phyloP scores from a whole-genome alignment of 805 yeast species.

The Isabelozyma pseudorhagii region DNA sequence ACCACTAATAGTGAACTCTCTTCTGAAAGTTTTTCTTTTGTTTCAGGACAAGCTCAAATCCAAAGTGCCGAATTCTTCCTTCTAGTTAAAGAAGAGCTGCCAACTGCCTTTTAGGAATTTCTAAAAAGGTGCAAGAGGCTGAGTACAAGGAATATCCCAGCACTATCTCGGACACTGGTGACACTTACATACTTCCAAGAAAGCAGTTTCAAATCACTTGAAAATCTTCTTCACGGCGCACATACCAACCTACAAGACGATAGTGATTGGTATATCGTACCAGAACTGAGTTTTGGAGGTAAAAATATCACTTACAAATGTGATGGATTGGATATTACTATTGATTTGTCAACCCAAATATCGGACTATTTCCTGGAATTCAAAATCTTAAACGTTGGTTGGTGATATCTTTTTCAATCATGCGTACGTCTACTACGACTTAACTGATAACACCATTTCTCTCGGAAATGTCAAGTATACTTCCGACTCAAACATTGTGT shows the following conservation, averaged over 20 bases:
- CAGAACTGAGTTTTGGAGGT: not conserved
- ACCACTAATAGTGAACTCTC: slow-evolving; percentile 48
- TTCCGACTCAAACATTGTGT: slow-evolving; percentile 8
- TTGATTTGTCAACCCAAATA: slow-evolving; percentile 4
- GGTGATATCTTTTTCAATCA: slow-evolving; percentile 67
- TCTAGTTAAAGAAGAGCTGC: not conserved
- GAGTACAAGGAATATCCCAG: slow-evolving; percentile 25
- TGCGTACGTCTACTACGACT: slow-evolving; percentile 63
- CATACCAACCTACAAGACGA: not conserved
- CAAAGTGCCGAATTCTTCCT: not conserved
- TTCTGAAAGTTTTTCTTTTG: slow-evolving; percentile 9
- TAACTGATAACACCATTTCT: slow-evolving; percentile 54
- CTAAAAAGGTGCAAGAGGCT: not conserved
- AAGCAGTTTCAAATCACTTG: not conserved
- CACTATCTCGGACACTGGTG: slow-evolving; percentile 2
- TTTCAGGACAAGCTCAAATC: not conserved
- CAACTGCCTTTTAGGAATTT: not conserved
- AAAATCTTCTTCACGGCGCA: not conserved
- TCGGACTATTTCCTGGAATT: not conserved
- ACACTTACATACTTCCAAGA: not conserved
- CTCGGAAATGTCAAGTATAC: slow-evolving; percentile 38
- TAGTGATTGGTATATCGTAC: not conserved
- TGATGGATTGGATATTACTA: slow-evolving; percentile 12
- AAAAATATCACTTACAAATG: slow-evolving; percentile 7
- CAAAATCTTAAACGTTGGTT: not conserved